Percentiles rank a stretch among this genome's conserved stretches.
phyloP scores from a whole-genome alignment of 495 filamentous ascomycete genomes.

The Neurospora cerealis region DNA sequence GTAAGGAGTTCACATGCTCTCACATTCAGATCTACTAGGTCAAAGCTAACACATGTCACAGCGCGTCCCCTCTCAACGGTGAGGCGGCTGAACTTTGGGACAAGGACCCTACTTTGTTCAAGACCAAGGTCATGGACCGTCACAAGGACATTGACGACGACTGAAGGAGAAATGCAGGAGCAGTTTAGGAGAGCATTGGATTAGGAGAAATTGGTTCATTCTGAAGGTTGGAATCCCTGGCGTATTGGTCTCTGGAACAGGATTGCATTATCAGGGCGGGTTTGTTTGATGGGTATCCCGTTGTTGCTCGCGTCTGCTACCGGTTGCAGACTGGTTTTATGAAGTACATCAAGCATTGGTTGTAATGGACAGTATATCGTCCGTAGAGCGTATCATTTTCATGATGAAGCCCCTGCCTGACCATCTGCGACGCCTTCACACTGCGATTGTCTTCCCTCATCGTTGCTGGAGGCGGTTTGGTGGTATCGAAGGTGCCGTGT shows the following conservation, averaged over 20 bases:
- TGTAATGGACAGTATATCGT: slow-evolving; percentile 17
- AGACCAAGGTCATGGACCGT: slow-evolving; percentile 52
- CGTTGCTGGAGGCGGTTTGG: slow-evolving; percentile 10
- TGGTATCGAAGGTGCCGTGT: slow-evolving; percentile 27
- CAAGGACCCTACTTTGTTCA: slow-evolving; percentile 76
- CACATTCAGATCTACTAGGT: not conserved
- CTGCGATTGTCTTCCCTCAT: not conserved
- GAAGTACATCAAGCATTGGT: slow-evolving; percentile 23
- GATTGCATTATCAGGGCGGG: slow-evolving; percentile 23
- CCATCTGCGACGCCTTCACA: slow-evolving; percentile 6
- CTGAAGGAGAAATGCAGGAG: slow-evolving; percentile 17
- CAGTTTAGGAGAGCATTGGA: slow-evolving; percentile 22
- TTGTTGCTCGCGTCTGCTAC: slow-evolving; percentile 16
- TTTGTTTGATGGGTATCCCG: slow-evolving; percentile 24
- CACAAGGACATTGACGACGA: slow-evolving; percentile 50
- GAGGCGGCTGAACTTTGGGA: slow-evolving; percentile 97
- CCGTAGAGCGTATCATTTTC: slow-evolving; percentile 23
- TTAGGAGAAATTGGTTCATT: slow-evolving; percentile 25
- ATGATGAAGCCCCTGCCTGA: not conserved
- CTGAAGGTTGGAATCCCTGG: slow-evolving; percentile 11
- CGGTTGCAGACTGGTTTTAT: slow-evolving; percentile 7
- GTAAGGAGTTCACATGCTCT: slow-evolving; percentile 38
- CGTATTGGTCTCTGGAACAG: slow-evolving; percentile 14
- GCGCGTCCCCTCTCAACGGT: slow-evolving; percentile 88
- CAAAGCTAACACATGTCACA: slow-evolving; percentile 25